Base-by-base conservation (phyloP, 805 yeast genomes). In the Zygoascus biomembranicola region DNA sequence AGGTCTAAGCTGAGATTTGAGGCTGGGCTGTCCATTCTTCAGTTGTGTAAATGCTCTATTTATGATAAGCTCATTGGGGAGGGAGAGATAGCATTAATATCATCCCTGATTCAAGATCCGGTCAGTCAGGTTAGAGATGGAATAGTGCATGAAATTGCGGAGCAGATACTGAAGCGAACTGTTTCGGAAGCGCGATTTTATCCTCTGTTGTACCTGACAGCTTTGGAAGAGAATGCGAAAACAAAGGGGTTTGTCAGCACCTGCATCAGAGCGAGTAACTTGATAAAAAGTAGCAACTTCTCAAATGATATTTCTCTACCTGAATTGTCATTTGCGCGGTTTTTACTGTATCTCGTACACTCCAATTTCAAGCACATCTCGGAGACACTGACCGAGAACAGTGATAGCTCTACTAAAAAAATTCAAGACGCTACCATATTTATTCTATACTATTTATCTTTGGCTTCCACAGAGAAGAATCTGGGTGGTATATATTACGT, bases 401-500 rank as follows among this genome's bases (percentile, higher is more conserved):
- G 10, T 45, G 23, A 51, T 32, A 20, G 32, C 3, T 41, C n/a
- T 37, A 51, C 14, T 43, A 64, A 59, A 52, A 64, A 50, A 54
- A 53, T 55, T 45, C 56, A 76, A 23, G 72, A 75, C 55, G 82
- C 84, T 0, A 62, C 80, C 51, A 81, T 80, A 47, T 85, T 83
- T 58, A 66, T 89, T 32, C 60, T 78, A 1, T 85, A 79, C 65
- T 85, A 75, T 55, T 65, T 88, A 50, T 82, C 77, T 42, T 63
- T 78, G 2, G 76, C 88, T 47, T 83, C 84, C 0, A 80, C 75
- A 2, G 76, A 77, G 46, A 84, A 82, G 32, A 90, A 89, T 60
- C 72, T 86, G 37, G 84, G 92, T 6, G 66, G 88, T 54, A 66
- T 90, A 5, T 89, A 80, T 63, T 89, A 90, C 65, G 71, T 87